These are phyloP conservation scores for Bryoerythrophyllum caledonicum DNA, from an alignment of 225 moss, liverwort and hornwort genomes.

Conservation along the genomic window DNA sequence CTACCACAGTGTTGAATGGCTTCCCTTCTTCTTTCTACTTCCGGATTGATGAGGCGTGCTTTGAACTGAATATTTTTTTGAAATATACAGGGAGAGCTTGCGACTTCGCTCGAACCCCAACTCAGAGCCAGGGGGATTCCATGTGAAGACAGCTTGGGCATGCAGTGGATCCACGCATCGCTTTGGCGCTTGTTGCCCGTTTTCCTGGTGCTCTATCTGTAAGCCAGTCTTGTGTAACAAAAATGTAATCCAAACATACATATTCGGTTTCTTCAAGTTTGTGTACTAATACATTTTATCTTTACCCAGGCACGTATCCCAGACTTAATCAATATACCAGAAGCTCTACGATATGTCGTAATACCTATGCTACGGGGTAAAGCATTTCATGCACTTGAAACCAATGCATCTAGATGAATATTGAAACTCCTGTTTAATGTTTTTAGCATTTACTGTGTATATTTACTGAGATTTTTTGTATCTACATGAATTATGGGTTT, in stretches of 20 bases:
- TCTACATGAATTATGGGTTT: background rate
- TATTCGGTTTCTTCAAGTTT: conserved; percentile 3
- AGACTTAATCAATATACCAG: conserved; percentile 65
- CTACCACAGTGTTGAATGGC: background rate
- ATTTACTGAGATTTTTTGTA: conserved; percentile 12
- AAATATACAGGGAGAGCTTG: conserved; percentile 36
- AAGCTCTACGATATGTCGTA: conserved; percentile 73
- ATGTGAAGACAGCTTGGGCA: conserved; percentile 79
- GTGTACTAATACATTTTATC: background rate
- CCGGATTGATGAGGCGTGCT: conserved; percentile 10
- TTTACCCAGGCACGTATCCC: conserved; percentile 54
- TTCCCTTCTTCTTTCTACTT: background rate
- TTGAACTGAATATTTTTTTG: conserved; percentile 1
- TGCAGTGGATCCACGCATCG: conserved; percentile 71
- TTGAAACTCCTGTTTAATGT: background rate
- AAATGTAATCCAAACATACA: background rate
- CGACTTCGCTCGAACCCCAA: conserved; percentile 55
- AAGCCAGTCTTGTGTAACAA: conserved; percentile 19
- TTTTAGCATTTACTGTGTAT: conserved; percentile 6
- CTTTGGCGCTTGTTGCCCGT: conserved; percentile 70
- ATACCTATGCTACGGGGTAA: conserved; percentile 80
- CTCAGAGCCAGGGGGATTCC: conserved; percentile 64
- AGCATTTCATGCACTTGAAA: conserved; percentile 16
- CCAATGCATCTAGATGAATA: conserved; percentile 8
- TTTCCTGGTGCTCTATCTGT: conserved; percentile 62